These are phyloP conservation scores for Coccomyxa sp. DNA, from an alignment of 139 green algal species.

Conservation along the genomic window DNA sequence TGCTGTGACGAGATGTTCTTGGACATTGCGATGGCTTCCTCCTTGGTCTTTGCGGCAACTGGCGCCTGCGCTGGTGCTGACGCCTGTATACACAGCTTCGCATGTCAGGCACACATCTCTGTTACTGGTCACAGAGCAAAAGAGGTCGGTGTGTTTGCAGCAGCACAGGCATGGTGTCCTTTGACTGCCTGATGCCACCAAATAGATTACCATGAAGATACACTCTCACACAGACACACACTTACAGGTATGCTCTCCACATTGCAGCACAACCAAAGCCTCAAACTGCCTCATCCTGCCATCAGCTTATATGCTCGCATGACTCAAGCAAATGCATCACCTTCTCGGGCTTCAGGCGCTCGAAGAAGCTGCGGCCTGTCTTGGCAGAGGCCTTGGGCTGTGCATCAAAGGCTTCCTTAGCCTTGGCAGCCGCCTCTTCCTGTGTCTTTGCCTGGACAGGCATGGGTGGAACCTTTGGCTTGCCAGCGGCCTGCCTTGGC, in stretches of 20 bases:
- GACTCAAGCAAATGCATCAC: not conserved
- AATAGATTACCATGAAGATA: too few relatives aligned
- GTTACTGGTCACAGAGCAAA: not conserved
- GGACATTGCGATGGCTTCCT: too few relatives aligned
- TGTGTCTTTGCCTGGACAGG: constrained; percentile 13
- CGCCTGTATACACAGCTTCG: not conserved
- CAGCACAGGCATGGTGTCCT: not conserved
- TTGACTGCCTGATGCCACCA: too few relatives aligned
- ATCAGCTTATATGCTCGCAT: not conserved
- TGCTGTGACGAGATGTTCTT: too few relatives aligned
- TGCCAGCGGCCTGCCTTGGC: too few relatives aligned
- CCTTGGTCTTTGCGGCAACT: too few relatives aligned
- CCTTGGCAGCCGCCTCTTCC: constrained; percentile 20
- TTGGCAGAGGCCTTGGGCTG: constrained; percentile 11
- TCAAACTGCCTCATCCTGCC: too few relatives aligned
- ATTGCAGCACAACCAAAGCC: not conserved
- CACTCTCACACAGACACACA: not conserved
- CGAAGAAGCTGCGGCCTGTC: not conserved
- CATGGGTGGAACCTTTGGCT: constrained; percentile 3
- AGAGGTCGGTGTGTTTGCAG: not conserved
- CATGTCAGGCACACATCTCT: not conserved
- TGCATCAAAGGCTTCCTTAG: not conserved
- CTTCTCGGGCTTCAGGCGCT: not conserved
- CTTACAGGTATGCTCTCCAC: not conserved
- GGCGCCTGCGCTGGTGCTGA: not conserved